phyloP scores from a whole-genome alignment of 108 stramenopile genomes.

The Nannochloropsis salina region DNA sequence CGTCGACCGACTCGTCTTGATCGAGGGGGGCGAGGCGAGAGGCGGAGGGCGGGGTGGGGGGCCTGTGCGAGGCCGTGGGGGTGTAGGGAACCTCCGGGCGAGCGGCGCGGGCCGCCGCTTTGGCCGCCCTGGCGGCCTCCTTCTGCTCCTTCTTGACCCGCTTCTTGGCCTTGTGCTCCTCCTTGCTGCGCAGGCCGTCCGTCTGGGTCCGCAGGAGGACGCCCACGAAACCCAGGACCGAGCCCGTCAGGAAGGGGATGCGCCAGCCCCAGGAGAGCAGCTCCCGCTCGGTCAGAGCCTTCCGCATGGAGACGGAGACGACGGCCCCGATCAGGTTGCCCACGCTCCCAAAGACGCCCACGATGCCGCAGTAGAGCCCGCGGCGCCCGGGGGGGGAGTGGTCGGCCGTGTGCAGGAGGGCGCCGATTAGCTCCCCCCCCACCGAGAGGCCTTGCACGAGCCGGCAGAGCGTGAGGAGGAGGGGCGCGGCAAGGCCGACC shows the following conservation, averaged over 20 bases:
- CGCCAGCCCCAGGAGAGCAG: slow-evolving; percentile 19
- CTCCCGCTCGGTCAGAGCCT: not conserved
- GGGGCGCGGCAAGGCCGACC: not conserved
- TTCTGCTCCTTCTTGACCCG: not conserved
- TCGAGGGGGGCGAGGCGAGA: not conserved
- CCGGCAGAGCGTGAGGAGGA: not conserved
- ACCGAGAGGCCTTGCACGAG: slow-evolving; percentile 23
- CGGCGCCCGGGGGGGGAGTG: not conserved
- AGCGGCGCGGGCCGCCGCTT: not conserved
- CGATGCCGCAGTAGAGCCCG: not conserved
- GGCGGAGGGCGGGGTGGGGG: not conserved
- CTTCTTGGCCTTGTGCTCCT: not conserved
- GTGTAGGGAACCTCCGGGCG: not conserved
- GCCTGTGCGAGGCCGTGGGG: not conserved
- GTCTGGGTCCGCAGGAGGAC: not conserved
- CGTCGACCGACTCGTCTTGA: not conserved
- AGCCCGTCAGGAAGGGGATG: slow-evolving; percentile 21
- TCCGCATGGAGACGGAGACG: not conserved
- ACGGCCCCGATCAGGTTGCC: not conserved
- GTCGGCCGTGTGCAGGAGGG: slow-evolving; percentile 8
- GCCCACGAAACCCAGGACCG: not conserved
- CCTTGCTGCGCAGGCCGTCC: not conserved
- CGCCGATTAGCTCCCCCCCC: slow-evolving; percentile 18
- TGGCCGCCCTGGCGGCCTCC: not conserved
- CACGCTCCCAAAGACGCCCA: not conserved